These are phyloP conservation scores for Lunularia cruciata DNA, from an alignment of 225 moss, liverwort and hornwort species.

Conservation along the genomic window DNA sequence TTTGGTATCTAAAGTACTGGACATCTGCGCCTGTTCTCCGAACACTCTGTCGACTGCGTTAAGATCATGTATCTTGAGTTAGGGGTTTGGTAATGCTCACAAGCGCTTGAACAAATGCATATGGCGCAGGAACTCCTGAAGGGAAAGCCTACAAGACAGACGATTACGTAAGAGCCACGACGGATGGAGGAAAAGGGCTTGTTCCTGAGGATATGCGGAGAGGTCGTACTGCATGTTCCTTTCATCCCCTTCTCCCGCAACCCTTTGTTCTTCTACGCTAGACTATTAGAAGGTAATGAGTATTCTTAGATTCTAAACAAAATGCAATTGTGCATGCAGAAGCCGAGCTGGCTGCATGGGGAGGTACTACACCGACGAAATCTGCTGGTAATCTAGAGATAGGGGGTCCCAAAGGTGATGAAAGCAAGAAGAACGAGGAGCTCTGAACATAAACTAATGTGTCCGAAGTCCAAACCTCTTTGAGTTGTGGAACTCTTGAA, in stretches of 20 bases:
- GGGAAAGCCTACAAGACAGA: constrained; percentile 61
- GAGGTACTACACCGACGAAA: constrained; percentile 60
- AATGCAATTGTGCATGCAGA: constrained; percentile 36
- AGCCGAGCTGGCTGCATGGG: constrained; percentile 78
- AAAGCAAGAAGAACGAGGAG: too few species aligned
- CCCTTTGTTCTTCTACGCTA: too few species aligned
- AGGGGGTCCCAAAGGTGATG: too few species aligned
- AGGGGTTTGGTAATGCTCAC: neutral
- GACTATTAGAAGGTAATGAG: neutral
- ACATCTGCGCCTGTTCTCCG: too few species aligned
- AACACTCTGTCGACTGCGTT: too few species aligned
- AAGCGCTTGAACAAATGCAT: neutral
- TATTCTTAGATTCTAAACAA: neutral
- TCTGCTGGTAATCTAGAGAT: too few species aligned
- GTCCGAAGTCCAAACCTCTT: too few species aligned
- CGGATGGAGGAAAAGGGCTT: constrained; percentile 74
- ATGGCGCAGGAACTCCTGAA: constrained; percentile 49
- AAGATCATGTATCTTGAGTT: neutral
- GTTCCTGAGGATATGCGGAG: constrained; percentile 75
- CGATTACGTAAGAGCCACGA: constrained; percentile 65
- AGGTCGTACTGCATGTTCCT: constrained; percentile 34
- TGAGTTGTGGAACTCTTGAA: too few species aligned
- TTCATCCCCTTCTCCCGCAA: neutral
- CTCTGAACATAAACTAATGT: too few species aligned
- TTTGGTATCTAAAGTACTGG: too few species aligned